Conservation (phyloP, 768 basidiomycete genomes). For the Leccinum longicurvipes region DNA sequence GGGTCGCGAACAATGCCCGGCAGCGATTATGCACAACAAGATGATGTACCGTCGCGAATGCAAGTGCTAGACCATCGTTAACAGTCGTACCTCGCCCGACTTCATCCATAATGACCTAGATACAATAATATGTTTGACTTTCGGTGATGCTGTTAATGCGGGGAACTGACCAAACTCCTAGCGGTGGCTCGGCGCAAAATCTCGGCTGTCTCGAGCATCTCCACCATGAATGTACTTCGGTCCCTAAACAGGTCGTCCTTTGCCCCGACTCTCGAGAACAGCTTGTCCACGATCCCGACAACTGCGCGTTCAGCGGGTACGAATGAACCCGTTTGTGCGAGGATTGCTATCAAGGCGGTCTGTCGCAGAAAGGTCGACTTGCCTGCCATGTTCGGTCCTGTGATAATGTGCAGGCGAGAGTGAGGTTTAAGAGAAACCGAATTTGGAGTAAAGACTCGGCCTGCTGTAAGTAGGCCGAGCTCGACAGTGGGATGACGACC, state of each 20-base stretch:
- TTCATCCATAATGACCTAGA: conserved; percentile 98
- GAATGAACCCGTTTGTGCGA: conserved; percentile 91
- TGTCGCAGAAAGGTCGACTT: conserved; percentile 94
- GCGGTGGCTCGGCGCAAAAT: conserved; percentile 83
- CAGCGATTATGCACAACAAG: conserved; percentile 67
- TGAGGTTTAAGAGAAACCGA: conserved; percentile 57
- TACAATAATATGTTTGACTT: conserved; percentile 1
- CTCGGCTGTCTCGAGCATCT: conserved; percentile 92
- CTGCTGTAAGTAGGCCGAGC: conserved; percentile 69
- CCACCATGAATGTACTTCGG: conserved; percentile 97
- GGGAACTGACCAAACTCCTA: conserved; percentile 66
- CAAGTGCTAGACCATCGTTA: conserved; percentile 88
- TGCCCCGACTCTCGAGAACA: conserved; percentile 94
- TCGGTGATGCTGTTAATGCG: not conserved
- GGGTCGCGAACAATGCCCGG: conserved; percentile 95
- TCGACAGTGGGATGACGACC: conserved; percentile 95
- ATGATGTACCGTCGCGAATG: conserved; percentile 87
- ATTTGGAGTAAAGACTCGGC: conserved; percentile 84
- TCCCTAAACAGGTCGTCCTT: conserved; percentile 94
- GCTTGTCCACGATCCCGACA: conserved; percentile 83
- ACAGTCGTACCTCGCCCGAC: conserved; percentile 96
- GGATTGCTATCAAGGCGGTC: conserved; percentile 81
- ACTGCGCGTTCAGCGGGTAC: conserved; percentile 83
- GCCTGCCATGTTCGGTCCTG: conserved; percentile 94
- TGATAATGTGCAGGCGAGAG: conserved; percentile 77